Percentiles rank a stretch among this genome's conserved stretches.
Evolutionary conservation across 2,329 filamentous ascomycete species (phyloP).

Genomic region (Penicillium sp.): DNA sequence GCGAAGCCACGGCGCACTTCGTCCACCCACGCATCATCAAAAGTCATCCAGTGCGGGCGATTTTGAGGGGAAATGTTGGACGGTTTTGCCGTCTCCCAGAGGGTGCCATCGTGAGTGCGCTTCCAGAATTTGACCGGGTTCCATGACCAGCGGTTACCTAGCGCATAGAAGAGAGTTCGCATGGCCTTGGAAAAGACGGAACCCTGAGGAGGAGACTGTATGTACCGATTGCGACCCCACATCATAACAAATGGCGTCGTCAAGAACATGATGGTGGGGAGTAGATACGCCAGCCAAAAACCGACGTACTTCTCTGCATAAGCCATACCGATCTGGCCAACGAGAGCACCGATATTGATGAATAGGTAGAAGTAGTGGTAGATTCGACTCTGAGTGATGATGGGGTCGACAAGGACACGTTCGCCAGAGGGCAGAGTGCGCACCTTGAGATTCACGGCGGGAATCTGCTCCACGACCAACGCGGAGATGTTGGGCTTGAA

Average conservation of each 20-base stretch:
- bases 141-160: conserved; percentile 65
- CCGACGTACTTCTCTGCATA: conserved; percentile 77
- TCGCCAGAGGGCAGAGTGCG: conserved; percentile 60
- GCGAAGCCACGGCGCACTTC: conserved; percentile 72
- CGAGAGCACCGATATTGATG: conserved; percentile 69
- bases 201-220: conserved; percentile 68
- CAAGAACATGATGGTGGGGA: conserved; percentile 69
- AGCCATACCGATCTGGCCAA: conserved; percentile 67
- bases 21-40: conserved; percentile 82
- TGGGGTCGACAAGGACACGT: conserved; percentile 71
- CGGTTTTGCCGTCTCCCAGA: conserved; percentile 17
- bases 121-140: conserved; percentile 56
- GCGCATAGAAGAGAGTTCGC: conserved; percentile 62
- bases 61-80: conserved; percentile 10
- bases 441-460: conserved; percentile 62
- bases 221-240: conserved; percentile 66
- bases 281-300: conserved; percentile 64
- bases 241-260: conserved; percentile 65
- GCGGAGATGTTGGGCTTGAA: conserved; percentile 82
- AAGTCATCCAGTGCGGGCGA: conserved; percentile 40
- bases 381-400: conserved; percentile 69
- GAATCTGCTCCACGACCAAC: conserved; percentile 71
- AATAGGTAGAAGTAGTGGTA: conserved; percentile 74
- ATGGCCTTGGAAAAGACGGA: conserved; percentile 72
- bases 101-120: conserved; percentile 20